Evolutionary conservation across 2,329 filamentous ascomycete genomes (phyloP), one percentile per base, ranked within the genome.

Genomic region (Aspergillus neoniger): DNA sequence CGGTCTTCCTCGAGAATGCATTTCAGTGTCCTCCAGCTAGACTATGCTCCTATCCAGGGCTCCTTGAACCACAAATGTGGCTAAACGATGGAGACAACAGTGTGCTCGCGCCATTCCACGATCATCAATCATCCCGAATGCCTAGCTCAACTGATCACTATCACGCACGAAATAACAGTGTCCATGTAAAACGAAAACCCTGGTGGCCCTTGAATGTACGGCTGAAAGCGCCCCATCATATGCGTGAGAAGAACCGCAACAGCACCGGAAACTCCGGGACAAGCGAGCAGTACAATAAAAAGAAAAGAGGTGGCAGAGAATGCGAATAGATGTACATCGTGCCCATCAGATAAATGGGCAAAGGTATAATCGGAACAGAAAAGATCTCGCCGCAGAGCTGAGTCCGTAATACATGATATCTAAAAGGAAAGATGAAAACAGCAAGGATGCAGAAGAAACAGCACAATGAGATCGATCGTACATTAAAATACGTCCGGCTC

Each of bases 341-440:
- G 41, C 28, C 54, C 48, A 41, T 32, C 63, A 57, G 39, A 47
- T 17, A 19, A 21, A 6, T 47, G 25, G 43, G 63, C 60, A 57
- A 65, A 63, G 54, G 21, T 57, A 50, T 55, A 32, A 57, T 44
- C 55, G 60, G 55, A 47, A 58, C 21, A 53, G 10, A 60, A 32
- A 23, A 48, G 55, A 39, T 55, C 56, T 32, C 50, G 17, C 38
- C 39, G n/a, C 30, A 39, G 25, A 51, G 15, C 44, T 49, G 41
- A 60, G 44, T 44, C 48, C 63, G 25, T 48, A 51, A 61, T 59
- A 64, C 57, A 63, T 57, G 58, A 63, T 58, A 49, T 64, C 64
- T 65, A 62, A 59, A n/a, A 50, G 44, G 32, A 59, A 52, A 19
- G 28, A 49, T 39, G 59, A 53, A 58, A 57, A n/a, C 21, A 36